Percentiles rank a stretch among this genome's conserved stretches.
These are phyloP conservation scores for Trypanosoma boissoni DNA, from an alignment of 208 protist species.

Conservation along the genomic window DNA sequence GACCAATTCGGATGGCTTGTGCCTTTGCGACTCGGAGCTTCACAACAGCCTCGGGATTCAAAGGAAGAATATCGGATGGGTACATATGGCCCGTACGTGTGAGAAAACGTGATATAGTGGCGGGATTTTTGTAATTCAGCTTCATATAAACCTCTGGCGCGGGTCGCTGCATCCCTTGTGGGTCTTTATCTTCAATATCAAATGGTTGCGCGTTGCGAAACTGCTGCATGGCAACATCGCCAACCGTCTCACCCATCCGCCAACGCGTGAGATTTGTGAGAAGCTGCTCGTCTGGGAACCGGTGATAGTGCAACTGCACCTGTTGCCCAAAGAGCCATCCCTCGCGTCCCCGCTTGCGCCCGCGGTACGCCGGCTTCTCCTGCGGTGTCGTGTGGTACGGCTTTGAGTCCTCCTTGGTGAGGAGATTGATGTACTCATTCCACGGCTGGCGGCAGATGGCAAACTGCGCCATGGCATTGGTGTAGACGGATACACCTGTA, in stretches of 20 bases:
- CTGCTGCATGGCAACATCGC: conserved; percentile 83
- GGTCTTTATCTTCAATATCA: conserved; percentile 82
- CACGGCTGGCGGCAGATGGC: conserved; percentile 81
- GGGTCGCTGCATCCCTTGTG: conserved; percentile 72
- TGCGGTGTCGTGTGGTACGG: conserved; percentile 73
- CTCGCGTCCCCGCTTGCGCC: conserved; percentile 77
- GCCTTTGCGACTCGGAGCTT: conserved; percentile 81
- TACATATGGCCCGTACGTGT: conserved; percentile 89
- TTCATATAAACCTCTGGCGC: conserved; percentile 90
- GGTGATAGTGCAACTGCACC: conserved; percentile 89
- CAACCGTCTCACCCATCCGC: conserved; percentile 82
- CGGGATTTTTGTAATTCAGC: conserved; percentile 92
- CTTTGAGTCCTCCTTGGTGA: conserved; percentile 73
- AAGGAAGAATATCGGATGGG: conserved; percentile 78
- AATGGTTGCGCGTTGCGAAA: conserved; percentile 90
- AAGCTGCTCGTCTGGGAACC: conserved; percentile 86
- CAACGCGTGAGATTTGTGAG: conserved; percentile 83
- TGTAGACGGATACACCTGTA: conserved; percentile 46
- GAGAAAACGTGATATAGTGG: conserved; percentile 84
- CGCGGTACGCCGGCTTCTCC: conserved; percentile 80
- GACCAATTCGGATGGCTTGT: conserved; percentile 82
- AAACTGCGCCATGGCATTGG: conserved; percentile 71
- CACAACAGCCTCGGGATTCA: conserved; percentile 82
- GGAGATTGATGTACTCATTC: conserved; percentile 72
- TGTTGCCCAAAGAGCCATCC: conserved; percentile 88